Conservation (phyloP, 2,329 filamentous ascomycete genomes). For the Bipolaris victoriae region DNA sequence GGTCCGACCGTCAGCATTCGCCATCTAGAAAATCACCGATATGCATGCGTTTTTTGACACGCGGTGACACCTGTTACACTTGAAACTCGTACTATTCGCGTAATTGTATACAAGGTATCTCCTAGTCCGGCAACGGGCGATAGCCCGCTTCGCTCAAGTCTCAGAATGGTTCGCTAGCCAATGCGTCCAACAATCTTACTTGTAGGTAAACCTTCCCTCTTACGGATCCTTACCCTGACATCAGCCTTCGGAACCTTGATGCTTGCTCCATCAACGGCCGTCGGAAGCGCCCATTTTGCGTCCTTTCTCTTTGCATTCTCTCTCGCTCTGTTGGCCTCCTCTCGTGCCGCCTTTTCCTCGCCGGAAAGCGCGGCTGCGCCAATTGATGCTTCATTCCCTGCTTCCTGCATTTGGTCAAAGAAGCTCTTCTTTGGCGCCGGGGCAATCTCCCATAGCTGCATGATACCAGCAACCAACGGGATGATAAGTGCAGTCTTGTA, state of each 20-base stretch:
- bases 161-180: conserved; percentile 13
- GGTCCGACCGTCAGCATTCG: background rate
- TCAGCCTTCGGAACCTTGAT: conserved; percentile 60
- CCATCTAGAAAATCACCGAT: background rate
- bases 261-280: conserved; percentile 54
- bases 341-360: conserved; percentile 18
- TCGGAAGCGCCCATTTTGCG: conserved; percentile 58
- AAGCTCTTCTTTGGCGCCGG: conserved; percentile 44
- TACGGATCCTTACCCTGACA: conserved; percentile 61
- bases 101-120: background rate
- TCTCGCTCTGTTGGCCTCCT: conserved; percentile 16
- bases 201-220: conserved; percentile 36
- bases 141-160: conserved; percentile 2
- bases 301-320: conserved; percentile 17
- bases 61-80: background rate
- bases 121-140: background rate
- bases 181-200: conserved; percentile 20
- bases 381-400: conserved; percentile 37
- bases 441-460: conserved; percentile 45
- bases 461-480: conserved; percentile 40
- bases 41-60: background rate
- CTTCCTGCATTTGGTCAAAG: conserved; percentile 42
- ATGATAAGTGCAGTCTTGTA: conserved; percentile 36
- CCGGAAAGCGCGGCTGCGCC: conserved; percentile 31
- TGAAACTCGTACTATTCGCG: background rate